phyloP scores from a whole-genome alignment of 805 yeast species.

The Grigorovia transvaalensis region DNA sequence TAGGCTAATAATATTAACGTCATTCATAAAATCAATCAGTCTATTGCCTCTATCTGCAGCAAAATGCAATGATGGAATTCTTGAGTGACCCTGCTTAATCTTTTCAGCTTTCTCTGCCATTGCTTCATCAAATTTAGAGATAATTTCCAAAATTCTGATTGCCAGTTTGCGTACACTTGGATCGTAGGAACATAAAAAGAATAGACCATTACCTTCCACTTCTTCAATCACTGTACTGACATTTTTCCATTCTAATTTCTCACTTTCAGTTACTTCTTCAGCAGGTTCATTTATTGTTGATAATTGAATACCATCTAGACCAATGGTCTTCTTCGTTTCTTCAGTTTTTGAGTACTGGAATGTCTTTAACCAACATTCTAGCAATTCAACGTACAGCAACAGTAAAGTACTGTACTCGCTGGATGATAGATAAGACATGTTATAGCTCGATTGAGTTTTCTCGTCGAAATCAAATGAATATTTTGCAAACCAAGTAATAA shows the following conservation, averaged over 20 bases:
- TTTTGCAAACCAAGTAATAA: slow-evolving; percentile 67
- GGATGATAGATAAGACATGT: slow-evolving; percentile 50
- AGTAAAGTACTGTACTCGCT: slow-evolving; percentile 50
- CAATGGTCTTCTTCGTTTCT: slow-evolving; percentile 23
- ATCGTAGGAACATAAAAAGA: slow-evolving; percentile 84
- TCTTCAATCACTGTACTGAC: slow-evolving; percentile 84
- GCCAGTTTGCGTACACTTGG: slow-evolving; percentile 65
- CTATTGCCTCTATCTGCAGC: slow-evolving; percentile 73
- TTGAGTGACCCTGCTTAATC: slow-evolving; percentile 29
- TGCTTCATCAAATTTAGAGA: slow-evolving; percentile 82
- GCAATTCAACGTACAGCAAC: slow-evolving; percentile 63
- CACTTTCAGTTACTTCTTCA: slow-evolving; percentile 31
- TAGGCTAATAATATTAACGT: slow-evolving; percentile 54
- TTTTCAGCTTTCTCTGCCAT: slow-evolving; percentile 42
- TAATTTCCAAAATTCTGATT: slow-evolving; percentile 59
- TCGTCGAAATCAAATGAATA: slow-evolving; percentile 75
- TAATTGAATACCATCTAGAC: slow-evolving; percentile 23
- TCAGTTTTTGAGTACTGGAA: slow-evolving; percentile 34
- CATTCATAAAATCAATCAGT: slow-evolving; percentile 65
- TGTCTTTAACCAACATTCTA: slow-evolving; percentile 73
- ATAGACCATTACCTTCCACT: slow-evolving; percentile 90
- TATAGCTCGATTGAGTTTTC: slow-evolving; percentile 44
- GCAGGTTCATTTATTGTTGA: slow-evolving; percentile 11
- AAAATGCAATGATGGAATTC: slow-evolving; percentile 53
- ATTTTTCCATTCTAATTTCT: slow-evolving; percentile 65